Percentiles rank a stretch among this genome's conserved stretches.
Conservation (phyloP, 305 asterid species). For the Solanum hybrid region DNA sequence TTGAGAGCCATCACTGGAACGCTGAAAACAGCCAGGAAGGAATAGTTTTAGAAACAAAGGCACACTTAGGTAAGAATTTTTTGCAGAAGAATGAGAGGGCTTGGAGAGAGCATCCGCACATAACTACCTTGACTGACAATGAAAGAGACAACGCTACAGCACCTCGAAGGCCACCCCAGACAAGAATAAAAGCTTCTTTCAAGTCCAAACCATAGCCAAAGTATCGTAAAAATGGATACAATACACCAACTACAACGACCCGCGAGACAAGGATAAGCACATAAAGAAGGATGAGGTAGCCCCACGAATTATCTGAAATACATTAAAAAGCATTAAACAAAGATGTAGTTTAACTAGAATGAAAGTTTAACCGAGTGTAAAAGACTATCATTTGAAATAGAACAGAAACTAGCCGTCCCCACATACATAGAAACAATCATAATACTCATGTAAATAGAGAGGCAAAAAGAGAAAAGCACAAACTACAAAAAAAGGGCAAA, state of each 20-base stretch:
- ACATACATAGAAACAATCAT: not conserved
- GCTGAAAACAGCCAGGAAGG: slow-evolving; percentile 47
- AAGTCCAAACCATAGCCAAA: slow-evolving; percentile 94
- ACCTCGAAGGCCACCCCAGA: slow-evolving; percentile 98
- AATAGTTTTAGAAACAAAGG: slow-evolving; percentile 8
- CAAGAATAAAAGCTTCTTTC: slow-evolving; percentile 90
- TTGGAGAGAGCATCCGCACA: not conserved
- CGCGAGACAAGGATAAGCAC: slow-evolving; percentile 69
- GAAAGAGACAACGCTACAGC: slow-evolving; percentile 91
- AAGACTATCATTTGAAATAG: not conserved
- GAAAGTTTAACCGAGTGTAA: not conserved
- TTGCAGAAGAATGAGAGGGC: not conserved
- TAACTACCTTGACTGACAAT: slow-evolving; percentile 69
- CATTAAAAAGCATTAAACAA: not conserved
- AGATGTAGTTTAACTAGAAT: not conserved
- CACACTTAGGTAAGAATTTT: not conserved
- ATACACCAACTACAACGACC: slow-evolving; percentile 53
- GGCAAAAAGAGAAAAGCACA: not conserved
- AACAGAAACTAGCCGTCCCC: not conserved
- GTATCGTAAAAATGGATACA: slow-evolving; percentile 72
- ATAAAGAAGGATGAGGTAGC: slow-evolving; percentile 80
- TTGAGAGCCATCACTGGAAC: slow-evolving; percentile 53
- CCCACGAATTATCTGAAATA: slow-evolving; percentile 80
- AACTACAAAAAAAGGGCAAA: not conserved
- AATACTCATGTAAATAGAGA: not conserved